Conservation (phyloP, 108 stramenopile genomes). For the Discostella stelligeroides region DNA sequence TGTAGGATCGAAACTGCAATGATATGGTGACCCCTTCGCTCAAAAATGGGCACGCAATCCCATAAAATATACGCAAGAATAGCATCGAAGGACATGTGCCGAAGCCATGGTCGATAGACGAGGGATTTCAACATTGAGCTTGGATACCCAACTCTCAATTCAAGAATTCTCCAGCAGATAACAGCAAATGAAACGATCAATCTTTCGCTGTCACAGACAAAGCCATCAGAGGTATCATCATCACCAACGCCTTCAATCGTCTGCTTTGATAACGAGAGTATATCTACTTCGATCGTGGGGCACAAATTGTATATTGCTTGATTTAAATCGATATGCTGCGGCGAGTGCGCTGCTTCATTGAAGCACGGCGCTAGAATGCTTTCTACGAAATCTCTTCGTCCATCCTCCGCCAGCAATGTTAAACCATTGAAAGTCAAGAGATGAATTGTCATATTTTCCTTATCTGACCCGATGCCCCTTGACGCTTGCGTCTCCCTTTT, state of each 20-base stretch:
- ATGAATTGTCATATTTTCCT: not conserved
- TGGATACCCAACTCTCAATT: slow-evolving; percentile 24
- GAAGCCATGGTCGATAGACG: slow-evolving; percentile 65
- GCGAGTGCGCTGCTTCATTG: not conserved
- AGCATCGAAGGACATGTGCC: slow-evolving; percentile 81
- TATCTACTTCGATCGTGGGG: slow-evolving; percentile 20
- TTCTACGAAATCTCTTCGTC: slow-evolving; percentile 25
- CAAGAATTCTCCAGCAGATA: slow-evolving; percentile 52
- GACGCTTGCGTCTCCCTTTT: slow-evolving; percentile 10
- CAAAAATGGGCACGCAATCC: slow-evolving; percentile 74
- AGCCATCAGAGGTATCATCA: slow-evolving; percentile 14
- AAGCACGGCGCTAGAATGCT: slow-evolving; percentile 15
- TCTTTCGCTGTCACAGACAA: slow-evolving; percentile 61
- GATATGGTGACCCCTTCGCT: slow-evolving; percentile 58
- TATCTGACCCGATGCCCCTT: not conserved
- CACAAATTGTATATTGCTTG: slow-evolving; percentile 1
- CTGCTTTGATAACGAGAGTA: slow-evolving; percentile 14
- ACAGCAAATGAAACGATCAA: slow-evolving; percentile 57
- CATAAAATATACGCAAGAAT: slow-evolving; percentile 73
- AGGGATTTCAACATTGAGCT: slow-evolving; percentile 16
- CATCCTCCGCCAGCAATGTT: slow-evolving; percentile 23
- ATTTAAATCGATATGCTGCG: not conserved
- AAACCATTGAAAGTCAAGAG: slow-evolving; percentile 9
- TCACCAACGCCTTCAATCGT: not conserved
- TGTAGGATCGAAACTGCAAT: slow-evolving; percentile 47